Base-by-base conservation (phyloP, 2,329 filamentous ascomycete species). In the Sordariomycetes sp. region DNA sequence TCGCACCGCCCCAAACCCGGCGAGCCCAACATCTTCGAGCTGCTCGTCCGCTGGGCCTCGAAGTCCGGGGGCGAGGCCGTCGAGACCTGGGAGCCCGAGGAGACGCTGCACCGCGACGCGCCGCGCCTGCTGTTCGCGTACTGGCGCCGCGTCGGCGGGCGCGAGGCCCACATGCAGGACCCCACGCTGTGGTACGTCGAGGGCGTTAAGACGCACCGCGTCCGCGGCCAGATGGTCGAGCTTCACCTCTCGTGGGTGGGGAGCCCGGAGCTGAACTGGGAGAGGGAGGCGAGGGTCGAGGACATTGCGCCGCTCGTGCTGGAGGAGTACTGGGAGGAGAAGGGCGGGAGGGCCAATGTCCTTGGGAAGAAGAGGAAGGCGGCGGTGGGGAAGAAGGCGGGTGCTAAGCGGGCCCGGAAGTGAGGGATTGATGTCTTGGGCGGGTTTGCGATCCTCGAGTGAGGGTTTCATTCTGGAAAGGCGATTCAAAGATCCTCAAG, bases 241-340 rank as follows among this genome's bases (percentile, higher is more conserved):
- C 60, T 72, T 34, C 60, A 66, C 10, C 69, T 73, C 1, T 71
- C 73, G 60, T 73, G 71, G 71, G 59, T 71, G 4, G 71, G 71
- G 12, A 64, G 63, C 3, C 58, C 62, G 10, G 55, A 60, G 11
- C 67, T 71, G 0, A 66, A 67, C 2, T 73, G 71, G 71, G 63
- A 70, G 59, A 59, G 65, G 1, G 61, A 63, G 6, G 53, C 54
- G 1, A 59, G 54, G 3, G 62, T 73, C 0, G 61, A 68, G 46
- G 60, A 66, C 58, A 64, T 66, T 2, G 69, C 68, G 6, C 63
- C 64, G 2, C 60, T 61, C 7, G 53, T 68, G 2, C 62, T 70
- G 18, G 64, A 64, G 0, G 64, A 65, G 8, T 73, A 73, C 53
- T 70, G 57, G 57, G 43, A 50, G 43, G 34, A 11, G 4, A 57